These are phyloP conservation scores for Fusarium sp. DNA, from an alignment of 2,329 filamentous ascomycete species.

Conservation along the genomic window DNA sequence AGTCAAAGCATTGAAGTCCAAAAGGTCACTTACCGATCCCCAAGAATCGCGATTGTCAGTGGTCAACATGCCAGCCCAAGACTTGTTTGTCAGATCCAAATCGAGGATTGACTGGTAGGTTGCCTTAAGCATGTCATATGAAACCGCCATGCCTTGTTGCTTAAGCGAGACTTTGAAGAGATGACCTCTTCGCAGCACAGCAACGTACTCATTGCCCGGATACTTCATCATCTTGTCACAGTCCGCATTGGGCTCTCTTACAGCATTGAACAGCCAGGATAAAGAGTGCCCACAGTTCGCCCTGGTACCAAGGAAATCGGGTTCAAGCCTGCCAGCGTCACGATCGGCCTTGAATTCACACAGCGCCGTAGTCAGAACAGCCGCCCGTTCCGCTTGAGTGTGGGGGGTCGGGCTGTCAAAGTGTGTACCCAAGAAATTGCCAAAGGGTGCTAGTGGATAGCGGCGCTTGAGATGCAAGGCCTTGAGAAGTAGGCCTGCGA, in stretches of 20 bases:
- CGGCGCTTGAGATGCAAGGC: slow-evolving; percentile 9
- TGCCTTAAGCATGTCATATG: background rate
- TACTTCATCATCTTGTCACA: slow-evolving; percentile 23
- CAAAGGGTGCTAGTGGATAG: slow-evolving; percentile 10
- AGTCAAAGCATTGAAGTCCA: background rate
- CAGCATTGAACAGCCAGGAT: slow-evolving; percentile 11
- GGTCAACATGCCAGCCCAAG: slow-evolving; percentile 14
- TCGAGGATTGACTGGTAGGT: slow-evolving; percentile 5
- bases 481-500: slow-evolving; percentile 6
- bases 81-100: background rate
- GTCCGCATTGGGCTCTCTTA: slow-evolving; percentile 5
- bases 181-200: slow-evolving; percentile 4
- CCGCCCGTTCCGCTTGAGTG: slow-evolving; percentile 3
- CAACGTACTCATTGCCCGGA: background rate
- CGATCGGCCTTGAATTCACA: slow-evolving; percentile 8
- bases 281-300: slow-evolving; percentile 7
- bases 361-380: slow-evolving; percentile 1
- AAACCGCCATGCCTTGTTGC: background rate
- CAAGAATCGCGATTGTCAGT: slow-evolving; percentile 15
- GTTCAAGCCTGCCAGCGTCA: background rate
- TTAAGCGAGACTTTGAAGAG: slow-evolving; percentile 1
- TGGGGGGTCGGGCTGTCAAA: background rate
- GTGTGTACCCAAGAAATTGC: slow-evolving; percentile 7
- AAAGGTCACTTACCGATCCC: background rate
- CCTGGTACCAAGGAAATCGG: background rate